A percentile compares a stretch with the other conserved stretches of the same genome.
phyloP scores from a whole-genome alignment of 148 eudicot genomes.

The Diospyros lotus region DNA sequence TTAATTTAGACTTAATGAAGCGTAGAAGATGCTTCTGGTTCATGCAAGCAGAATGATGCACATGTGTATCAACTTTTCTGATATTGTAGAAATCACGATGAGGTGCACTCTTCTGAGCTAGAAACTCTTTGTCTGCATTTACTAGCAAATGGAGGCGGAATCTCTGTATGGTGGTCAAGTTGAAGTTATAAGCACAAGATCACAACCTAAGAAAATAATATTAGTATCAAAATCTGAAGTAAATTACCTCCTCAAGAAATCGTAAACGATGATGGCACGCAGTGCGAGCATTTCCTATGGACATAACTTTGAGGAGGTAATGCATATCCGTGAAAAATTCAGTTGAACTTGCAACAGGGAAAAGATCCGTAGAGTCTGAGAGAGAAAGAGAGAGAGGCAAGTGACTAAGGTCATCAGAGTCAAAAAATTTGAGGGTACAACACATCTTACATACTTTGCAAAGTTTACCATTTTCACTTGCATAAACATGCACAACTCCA shows the following conservation, averaged over 20 bases:
- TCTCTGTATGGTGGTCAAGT: slow-evolving; percentile 53
- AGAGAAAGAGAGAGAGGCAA: slow-evolving; percentile 3
- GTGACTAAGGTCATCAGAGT: neutral
- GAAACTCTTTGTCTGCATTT: slow-evolving; percentile 75
- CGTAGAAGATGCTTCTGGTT: slow-evolving; percentile 85
- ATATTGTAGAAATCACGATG: slow-evolving; percentile 86
- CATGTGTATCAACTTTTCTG: slow-evolving; percentile 81
- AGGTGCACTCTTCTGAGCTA: slow-evolving; percentile 78
- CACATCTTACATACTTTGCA: neutral
- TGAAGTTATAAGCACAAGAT: slow-evolving; percentile 30
- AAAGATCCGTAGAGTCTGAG: slow-evolving; percentile 53
- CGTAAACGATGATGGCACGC: slow-evolving; percentile 66
- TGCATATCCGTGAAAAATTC: slow-evolving; percentile 74
- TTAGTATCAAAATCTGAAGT: neutral
- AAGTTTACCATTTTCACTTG: slow-evolving; percentile 54
- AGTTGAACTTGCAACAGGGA: slow-evolving; percentile 69
- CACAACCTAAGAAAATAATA: slow-evolving; percentile 6
- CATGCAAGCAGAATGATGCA: slow-evolving; percentile 93
- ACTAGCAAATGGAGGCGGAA: slow-evolving; percentile 84
- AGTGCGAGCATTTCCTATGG: slow-evolving; percentile 64
- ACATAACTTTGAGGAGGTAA: slow-evolving; percentile 50
- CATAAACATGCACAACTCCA: slow-evolving; percentile 64
- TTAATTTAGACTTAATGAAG: slow-evolving; percentile 69
- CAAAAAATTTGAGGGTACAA: neutral
- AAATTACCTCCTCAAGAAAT: slow-evolving; percentile 67